These are phyloP conservation scores for Cercophora sp. DNA, from an alignment of 495 filamentous ascomycete species.

Conservation along the genomic window DNA sequence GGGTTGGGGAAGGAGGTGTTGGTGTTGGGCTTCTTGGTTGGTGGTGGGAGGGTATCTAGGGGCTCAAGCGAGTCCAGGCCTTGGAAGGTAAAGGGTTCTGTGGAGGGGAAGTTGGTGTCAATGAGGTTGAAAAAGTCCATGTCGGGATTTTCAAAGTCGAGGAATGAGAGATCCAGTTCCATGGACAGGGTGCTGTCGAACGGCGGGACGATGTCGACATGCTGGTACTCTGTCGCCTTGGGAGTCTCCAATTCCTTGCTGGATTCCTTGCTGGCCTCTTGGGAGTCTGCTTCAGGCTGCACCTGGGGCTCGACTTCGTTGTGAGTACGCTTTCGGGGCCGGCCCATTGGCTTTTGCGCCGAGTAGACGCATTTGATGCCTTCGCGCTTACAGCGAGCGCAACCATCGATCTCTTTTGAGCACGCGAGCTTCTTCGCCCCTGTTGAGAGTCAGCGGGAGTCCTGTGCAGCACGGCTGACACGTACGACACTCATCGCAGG, in stretches of 20 bases:
- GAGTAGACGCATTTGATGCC: conserved; percentile 55
- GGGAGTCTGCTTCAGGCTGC: not conserved
- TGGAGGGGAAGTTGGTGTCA: conserved; percentile 12
- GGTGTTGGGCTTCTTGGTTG: conserved; percentile 1
- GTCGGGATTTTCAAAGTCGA: conserved; percentile 27
- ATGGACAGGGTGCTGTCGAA: conserved; percentile 23
- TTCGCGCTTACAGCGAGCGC: conserved; percentile 53
- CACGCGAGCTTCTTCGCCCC: conserved; percentile 59
- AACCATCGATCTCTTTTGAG: conserved; percentile 53
- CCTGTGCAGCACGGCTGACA: conserved; percentile 9
- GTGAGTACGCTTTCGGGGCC: conserved; percentile 53
- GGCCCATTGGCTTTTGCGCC: conserved; percentile 58
- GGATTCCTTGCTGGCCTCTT: not conserved
- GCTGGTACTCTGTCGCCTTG: not conserved
- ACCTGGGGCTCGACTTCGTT: conserved; percentile 23
- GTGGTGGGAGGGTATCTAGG: not conserved
- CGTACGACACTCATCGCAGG: conserved; percentile 63
- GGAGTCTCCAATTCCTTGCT: too few relatives aligned
- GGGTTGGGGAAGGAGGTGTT: not conserved
- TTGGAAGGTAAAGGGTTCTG: not conserved
- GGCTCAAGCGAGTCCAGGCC: not conserved
- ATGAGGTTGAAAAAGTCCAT: conserved; percentile 32
- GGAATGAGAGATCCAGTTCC: conserved; percentile 33
- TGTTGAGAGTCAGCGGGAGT: conserved; percentile 19
- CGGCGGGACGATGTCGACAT: conserved; percentile 9